Evolutionary conservation across 495 filamentous ascomycete genomes (phyloP).

Genomic region (Aspergillus steynii): DNA sequence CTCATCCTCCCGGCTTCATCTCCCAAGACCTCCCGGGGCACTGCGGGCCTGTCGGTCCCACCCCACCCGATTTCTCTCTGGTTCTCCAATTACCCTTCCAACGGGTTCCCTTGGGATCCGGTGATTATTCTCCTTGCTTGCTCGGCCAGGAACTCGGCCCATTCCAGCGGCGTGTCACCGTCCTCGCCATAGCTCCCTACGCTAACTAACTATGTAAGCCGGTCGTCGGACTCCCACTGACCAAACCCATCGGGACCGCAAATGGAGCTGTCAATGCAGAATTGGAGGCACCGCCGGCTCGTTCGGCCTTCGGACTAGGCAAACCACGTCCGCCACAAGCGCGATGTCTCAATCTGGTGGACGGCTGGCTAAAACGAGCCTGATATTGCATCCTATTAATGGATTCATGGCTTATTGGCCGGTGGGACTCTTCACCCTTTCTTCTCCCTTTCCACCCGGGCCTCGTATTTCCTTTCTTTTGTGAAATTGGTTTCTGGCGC

Average conservation of each 20-base stretch:
- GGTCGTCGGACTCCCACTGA: too few species aligned
- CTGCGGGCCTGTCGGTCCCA: constrained; percentile 12
- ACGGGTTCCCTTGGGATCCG: too few species aligned
- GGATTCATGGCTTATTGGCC: not conserved
- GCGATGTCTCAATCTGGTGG: not conserved
- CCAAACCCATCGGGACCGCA: too few species aligned
- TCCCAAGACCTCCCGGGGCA: not conserved
- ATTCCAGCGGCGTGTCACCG: not conserved
- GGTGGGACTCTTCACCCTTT: not conserved
- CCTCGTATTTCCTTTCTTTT: too few species aligned
- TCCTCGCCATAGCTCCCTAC: not conserved
- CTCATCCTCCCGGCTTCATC: too few species aligned
- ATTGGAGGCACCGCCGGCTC: not conserved
- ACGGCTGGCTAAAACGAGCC: not conserved
- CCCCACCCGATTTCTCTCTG: not conserved
- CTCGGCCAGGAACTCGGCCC: constrained; percentile 5
- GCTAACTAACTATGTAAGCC: too few species aligned
- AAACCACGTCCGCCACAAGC: constrained; percentile 12
- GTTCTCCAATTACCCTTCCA: not conserved
- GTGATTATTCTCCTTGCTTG: not conserved
- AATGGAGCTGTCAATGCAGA: not conserved
- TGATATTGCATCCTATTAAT: not conserved
- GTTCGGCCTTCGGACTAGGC: constrained; percentile 1
- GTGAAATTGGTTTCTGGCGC: too few species aligned
- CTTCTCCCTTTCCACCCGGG: too few species aligned